Evolutionary conservation across 345 rosid genomes (phyloP), one percentile per base, ranked within the genome.

Genomic region (Linum usitatissimum): DNA sequence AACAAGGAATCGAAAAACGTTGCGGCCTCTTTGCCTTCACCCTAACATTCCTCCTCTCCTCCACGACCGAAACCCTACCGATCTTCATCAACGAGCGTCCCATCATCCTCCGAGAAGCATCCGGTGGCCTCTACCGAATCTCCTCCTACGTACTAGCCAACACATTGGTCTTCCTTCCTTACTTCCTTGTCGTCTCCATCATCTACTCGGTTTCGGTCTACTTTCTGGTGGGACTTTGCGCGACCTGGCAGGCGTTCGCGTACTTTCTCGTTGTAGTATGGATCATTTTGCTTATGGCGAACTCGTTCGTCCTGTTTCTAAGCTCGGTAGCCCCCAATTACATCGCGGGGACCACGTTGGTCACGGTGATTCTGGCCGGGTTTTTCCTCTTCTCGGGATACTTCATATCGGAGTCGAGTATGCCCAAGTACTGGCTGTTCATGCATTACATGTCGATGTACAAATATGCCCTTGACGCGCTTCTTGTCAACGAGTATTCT

Each of bases 391-490:
- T 91, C 76, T 91, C 96, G 0, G 98, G 98, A 8, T 91, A 91
- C 75, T 91, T 91, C 78, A 86, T 91, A 9, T 82, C 96, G 2
- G 71, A 79, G 62, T 86, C 84, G 3, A 82, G 93, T 59, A 61
- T 91, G 58, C 98, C 98, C 6, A 85, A 82, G 77, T 91, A 85
- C 58, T 91, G 98, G 96, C 82, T 86, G 2, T 86, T 88, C 79
- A 91, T 91, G 98, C 85, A 91, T 67, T 89, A 83, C 73, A 64
- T 91, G 59, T 91, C 98, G 6, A 89, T 91, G 98, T 91, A 91
- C 69, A 91, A 85, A 62, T 91, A 91, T 57, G 95, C 92, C 1
- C 86, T 91, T 9, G 98, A 91, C 13, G 93, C 93, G 0, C 79
- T 91, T 4, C 84, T 88, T 23, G 80, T 89, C 71, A 91, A 91